phyloP scores from a whole-genome alignment of 768 basidiomycete species.

The Mycena leptocephala region DNA sequence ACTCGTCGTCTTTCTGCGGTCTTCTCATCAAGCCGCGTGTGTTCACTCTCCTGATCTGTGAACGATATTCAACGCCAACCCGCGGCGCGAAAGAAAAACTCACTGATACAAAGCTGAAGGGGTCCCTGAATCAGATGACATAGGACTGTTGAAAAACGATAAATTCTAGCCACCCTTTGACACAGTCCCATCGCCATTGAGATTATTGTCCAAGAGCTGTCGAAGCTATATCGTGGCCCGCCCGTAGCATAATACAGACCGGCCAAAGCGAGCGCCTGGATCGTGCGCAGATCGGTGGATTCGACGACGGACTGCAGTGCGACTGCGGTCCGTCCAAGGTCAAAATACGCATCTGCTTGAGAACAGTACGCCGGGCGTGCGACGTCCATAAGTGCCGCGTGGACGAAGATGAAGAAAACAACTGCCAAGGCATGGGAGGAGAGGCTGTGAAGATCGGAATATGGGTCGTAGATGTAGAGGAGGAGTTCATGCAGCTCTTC shows the following conservation, averaged over 20 bases:
- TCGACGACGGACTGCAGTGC: conserved; percentile 25
- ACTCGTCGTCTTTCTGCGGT: conserved; percentile 6
- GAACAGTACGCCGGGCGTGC: conserved; percentile 48
- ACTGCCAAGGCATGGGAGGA: not conserved
- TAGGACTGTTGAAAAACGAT: not conserved
- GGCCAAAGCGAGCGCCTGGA: conserved; percentile 36
- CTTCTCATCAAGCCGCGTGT: not conserved
- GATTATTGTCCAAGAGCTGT: conserved; percentile 51
- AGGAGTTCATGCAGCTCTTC: conserved; percentile 19
- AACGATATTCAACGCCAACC: not conserved
- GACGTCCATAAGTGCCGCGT: conserved; percentile 54
- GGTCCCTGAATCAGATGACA: not conserved
- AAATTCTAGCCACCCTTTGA: not conserved
- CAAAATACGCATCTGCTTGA: conserved; percentile 36
- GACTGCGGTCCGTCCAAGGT: conserved; percentile 33
- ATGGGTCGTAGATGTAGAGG: not conserved
- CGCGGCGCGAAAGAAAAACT: not conserved
- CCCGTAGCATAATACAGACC: conserved; percentile 31
- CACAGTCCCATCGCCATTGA: conserved; percentile 48
- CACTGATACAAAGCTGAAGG: not conserved
- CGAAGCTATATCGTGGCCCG: conserved; percentile 42
- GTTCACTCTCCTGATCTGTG: conserved; percentile 8
- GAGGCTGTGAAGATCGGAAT: not conserved
- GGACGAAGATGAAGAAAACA: not conserved
- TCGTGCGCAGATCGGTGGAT: conserved; percentile 17